Evolutionary conservation across 768 basidiomycete species (phyloP).

Genomic region (Leccinum subtestaceum): DNA sequence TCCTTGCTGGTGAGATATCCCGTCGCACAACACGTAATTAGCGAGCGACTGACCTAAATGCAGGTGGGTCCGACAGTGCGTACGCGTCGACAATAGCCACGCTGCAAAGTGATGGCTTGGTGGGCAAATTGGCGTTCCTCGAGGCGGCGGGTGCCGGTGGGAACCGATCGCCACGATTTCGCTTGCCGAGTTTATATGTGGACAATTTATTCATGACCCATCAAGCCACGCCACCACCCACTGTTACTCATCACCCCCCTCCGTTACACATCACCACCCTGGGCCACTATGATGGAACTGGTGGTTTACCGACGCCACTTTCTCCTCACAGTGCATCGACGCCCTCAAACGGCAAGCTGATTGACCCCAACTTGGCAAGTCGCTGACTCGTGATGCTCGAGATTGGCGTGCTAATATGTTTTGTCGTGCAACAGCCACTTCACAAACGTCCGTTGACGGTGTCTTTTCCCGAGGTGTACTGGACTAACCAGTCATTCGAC

Average conservation of each 20-base stretch:
- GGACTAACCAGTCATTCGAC: slow-evolving; percentile 8
- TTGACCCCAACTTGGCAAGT: slow-evolving; percentile 66
- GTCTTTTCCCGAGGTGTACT: slow-evolving; percentile 1
- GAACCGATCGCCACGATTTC: slow-evolving; percentile 44
- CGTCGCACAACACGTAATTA: background rate
- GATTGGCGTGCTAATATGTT: slow-evolving; percentile 7
- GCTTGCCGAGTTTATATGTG: slow-evolving; percentile 52
- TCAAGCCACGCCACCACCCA: slow-evolving; percentile 22
- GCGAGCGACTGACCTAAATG: slow-evolving; percentile 3
- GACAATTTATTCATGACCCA: slow-evolving; percentile 46
- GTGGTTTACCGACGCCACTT: slow-evolving; percentile 66
- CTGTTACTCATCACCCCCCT: slow-evolving; percentile 39
- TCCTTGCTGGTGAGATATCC: slow-evolving; percentile 57
- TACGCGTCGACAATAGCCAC: slow-evolving; percentile 56
- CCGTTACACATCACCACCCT: slow-evolving; percentile 45
- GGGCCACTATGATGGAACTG: slow-evolving; percentile 45
- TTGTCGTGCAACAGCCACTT: slow-evolving; percentile 48
- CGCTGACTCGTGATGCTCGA: background rate
- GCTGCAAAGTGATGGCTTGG: slow-evolving; percentile 58
- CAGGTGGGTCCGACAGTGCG: slow-evolving; percentile 55
- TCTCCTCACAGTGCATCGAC: slow-evolving; percentile 46
- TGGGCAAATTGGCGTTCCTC: slow-evolving; percentile 65
- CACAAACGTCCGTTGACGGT: slow-evolving; percentile 62
- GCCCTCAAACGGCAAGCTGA: slow-evolving; percentile 31
- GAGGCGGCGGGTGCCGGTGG: slow-evolving; percentile 45